Evolutionary conservation across 495 filamentous ascomycete species (phyloP), one percentile per base, ranked within the genome.

Genomic region (Neurospora africana): DNA sequence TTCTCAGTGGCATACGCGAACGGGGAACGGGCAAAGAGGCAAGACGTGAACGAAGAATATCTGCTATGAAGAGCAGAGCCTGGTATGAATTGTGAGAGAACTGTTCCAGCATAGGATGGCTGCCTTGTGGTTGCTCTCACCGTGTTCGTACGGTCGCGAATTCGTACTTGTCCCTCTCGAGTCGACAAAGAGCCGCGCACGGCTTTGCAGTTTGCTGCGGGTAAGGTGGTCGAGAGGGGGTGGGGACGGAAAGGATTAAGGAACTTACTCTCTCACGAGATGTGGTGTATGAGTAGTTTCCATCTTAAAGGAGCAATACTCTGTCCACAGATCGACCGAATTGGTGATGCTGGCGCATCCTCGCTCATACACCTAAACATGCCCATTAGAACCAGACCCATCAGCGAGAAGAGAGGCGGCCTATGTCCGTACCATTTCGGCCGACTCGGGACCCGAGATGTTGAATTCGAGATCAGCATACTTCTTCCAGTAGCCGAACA

Each of bases 401-500:
- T 27, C 27, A 35, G 44, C 39, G 38, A 61, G 21, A 23, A 35
- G 21, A 58, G 36, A 41, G 9, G 74, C 13, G 15, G 27, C 13
- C 19, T 65, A 8, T 33, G 53, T 35, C 27, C 86, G 72, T 86
- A 98, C 95, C 92, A 98, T 95, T 79, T 99, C 95, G 71, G 95
- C 96, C 37, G 96, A 94, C 83, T 99, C 95, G 1, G 96, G 97
- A 35, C 95, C 95, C 6, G 93, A 93, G 74, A 98, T 97, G 19
- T 92, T 92, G 82, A 99, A 99, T 78, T 99, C 95, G 33, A 97
- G 82, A 78, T 98, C 95, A 75, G 95, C 95, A 89, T 99, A 99
- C 81, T 97, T 98, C 84, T 98, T 98, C 95, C 95, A 99, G 82
- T 98, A 99, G 53, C 94, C 95, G 79, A 98, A 99, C 3, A 98